These are phyloP conservation scores for Lactifluus echinatus DNA, from an alignment of 768 basidiomycete species.

Conservation along the genomic window DNA sequence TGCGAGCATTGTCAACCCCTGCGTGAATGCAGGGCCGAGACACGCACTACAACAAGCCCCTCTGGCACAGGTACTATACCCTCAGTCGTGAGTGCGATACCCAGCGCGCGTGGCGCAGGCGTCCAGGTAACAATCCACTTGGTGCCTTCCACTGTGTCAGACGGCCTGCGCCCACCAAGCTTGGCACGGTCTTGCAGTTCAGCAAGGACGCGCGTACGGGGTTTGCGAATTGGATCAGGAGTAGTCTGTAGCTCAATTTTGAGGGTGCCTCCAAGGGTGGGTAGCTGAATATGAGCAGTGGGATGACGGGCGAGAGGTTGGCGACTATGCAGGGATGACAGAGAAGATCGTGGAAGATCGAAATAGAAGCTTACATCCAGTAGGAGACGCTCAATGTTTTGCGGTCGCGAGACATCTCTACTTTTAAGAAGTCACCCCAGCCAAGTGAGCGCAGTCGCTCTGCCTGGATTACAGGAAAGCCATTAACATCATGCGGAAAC, in stretches of 20 bases:
- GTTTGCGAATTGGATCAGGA: conserved; percentile 43
- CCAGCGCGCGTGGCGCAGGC: conserved; percentile 57
- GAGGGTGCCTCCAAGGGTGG: conserved; percentile 61
- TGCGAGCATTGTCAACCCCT: conserved; percentile 19
- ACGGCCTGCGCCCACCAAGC: conserved; percentile 42
- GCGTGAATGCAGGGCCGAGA: neutral
- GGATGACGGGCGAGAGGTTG: conserved; percentile 27
- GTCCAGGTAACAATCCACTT: conserved; percentile 72
- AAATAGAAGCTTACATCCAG: conserved; percentile 56
- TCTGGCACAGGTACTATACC: conserved; percentile 36
- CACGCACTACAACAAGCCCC: conserved; percentile 50
- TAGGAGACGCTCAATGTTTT: conserved; percentile 70
- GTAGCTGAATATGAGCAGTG: conserved; percentile 37
- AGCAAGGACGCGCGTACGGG: conserved; percentile 46
- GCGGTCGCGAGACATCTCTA: conserved; percentile 60
- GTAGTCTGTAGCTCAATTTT: conserved; percentile 62
- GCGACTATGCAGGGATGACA: conserved; percentile 30
- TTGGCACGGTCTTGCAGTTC: conserved; percentile 59
- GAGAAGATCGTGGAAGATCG: conserved; percentile 2
- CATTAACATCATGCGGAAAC: neutral
- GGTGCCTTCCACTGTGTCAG: conserved; percentile 68
- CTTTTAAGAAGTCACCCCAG: conserved; percentile 71
- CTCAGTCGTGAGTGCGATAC: conserved; percentile 43
- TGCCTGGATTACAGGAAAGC: conserved; percentile 34
- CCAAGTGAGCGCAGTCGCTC: conserved; percentile 73